Conservation (phyloP, 2,329 filamentous ascomycete species). For the Hypoxylon sp. region DNA sequence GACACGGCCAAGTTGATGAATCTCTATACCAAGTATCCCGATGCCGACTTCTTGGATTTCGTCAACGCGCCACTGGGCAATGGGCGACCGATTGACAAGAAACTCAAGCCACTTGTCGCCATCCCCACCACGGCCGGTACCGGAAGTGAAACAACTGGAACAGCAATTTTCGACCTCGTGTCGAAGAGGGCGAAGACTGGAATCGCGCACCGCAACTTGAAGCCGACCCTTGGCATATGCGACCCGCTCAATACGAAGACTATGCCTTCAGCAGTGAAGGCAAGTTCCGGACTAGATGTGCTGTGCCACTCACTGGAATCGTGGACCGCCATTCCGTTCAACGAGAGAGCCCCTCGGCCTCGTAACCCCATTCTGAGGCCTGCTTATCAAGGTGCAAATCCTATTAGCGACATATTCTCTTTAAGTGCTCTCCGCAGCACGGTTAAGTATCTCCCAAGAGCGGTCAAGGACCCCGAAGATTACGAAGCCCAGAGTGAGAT, state of each 20-base stretch:
- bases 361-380: constrained; percentile 91
- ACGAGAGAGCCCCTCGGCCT: constrained; percentile 86
- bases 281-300: constrained; percentile 92
- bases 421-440: constrained; percentile 86
- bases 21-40: constrained; percentile 89
- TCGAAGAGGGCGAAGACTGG: constrained; percentile 93
- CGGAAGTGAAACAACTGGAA: constrained; percentile 95
- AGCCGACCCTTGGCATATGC: constrained; percentile 92
- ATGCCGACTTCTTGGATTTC: constrained; percentile 96
- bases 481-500: constrained; percentile 94
- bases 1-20: constrained; percentile 99
- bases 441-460: constrained; percentile 91
- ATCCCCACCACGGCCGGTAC: constrained; percentile 90
- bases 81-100: constrained; percentile 79
- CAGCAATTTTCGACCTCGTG: constrained; percentile 96
- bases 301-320: constrained; percentile 96
- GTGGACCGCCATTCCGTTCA: constrained; percentile 97
- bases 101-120: constrained; percentile 82
- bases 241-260: constrained; percentile 91
- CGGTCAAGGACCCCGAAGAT: constrained; percentile 90
- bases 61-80: constrained; percentile 95
- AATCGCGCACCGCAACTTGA: constrained; percentile 94
- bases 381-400: constrained; percentile 97
- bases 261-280: constrained; percentile 95
- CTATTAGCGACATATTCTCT: constrained; percentile 97